A percentile compares a stretch with the other conserved stretches of the same genome.
phyloP scores from a whole-genome alignment of 768 basidiomycete genomes.

The Suillus americanus region DNA sequence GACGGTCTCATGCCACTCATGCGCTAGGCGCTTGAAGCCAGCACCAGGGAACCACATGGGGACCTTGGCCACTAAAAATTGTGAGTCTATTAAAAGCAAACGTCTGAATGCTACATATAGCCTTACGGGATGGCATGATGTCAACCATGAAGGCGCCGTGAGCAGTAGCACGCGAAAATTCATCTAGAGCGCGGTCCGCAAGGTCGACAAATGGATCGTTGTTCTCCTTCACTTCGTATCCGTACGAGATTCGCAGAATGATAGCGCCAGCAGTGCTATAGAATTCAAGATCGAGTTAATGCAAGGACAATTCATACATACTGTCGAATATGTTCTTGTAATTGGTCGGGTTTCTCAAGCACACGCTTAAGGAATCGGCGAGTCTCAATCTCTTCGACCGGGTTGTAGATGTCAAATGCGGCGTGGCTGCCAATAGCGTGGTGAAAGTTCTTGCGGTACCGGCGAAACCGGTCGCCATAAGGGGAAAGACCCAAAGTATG shows the following conservation, averaged over 20 bases:
- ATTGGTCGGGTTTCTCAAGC: slow-evolving; percentile 34
- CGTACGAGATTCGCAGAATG: slow-evolving; percentile 54
- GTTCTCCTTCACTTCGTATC: slow-evolving; percentile 52
- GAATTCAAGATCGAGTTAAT: neutral
- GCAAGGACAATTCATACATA: slow-evolving; percentile 15
- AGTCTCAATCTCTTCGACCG: slow-evolving; percentile 40
- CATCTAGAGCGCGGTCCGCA: slow-evolving; percentile 49
- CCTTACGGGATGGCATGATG: slow-evolving; percentile 42
- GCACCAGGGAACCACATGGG: slow-evolving; percentile 61
- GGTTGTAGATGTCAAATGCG: slow-evolving; percentile 32
- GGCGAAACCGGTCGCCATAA: slow-evolving; percentile 41
- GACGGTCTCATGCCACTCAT: slow-evolving; percentile 53
- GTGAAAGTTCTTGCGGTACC: slow-evolving; percentile 41
- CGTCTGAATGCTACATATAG: neutral
- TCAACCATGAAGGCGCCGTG: slow-evolving; percentile 53
- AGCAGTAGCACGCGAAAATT: slow-evolving; percentile 47
- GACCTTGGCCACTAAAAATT: slow-evolving; percentile 36
- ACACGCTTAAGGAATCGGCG: slow-evolving; percentile 42
- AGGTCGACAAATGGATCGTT: slow-evolving; percentile 49
- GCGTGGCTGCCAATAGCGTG: slow-evolving; percentile 40
- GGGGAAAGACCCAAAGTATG: slow-evolving; percentile 34
- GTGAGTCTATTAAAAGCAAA: neutral
- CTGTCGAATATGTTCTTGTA: slow-evolving; percentile 41
- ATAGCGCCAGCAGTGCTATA: slow-evolving; percentile 49
- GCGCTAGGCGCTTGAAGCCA: slow-evolving; percentile 52